Conservation (phyloP, 2,329 filamentous ascomycete species). For the Fusarium foetens region DNA sequence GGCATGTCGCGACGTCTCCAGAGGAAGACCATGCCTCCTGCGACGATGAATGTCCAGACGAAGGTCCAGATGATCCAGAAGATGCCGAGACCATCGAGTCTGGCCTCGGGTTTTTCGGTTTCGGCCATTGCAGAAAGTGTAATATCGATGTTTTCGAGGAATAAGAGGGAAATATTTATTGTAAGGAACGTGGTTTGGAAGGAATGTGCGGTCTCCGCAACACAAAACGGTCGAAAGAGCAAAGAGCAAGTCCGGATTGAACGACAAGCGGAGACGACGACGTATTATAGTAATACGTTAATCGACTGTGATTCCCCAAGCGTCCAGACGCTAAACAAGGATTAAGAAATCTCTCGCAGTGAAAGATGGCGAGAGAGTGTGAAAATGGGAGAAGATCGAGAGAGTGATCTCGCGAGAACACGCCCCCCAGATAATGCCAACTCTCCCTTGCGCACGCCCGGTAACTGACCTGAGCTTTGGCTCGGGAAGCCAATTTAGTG, state of each 20-base stretch:
- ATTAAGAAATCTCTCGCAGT: constrained; percentile 10
- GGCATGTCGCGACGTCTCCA: constrained; percentile 53
- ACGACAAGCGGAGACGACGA: constrained; percentile 21
- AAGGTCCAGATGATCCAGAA: constrained; percentile 53
- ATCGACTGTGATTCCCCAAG: background rate
- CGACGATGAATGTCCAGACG: constrained; percentile 53
- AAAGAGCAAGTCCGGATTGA: background rate
- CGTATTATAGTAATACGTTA: constrained; percentile 27
- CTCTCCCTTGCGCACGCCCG: constrained; percentile 19
- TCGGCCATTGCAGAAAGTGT: constrained; percentile 32
- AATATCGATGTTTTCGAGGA: background rate
- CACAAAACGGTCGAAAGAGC: background rate
- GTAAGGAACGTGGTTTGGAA: constrained; percentile 38
- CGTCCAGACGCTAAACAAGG: constrained; percentile 9
- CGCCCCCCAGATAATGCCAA: background rate
- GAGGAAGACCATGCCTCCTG: constrained; percentile 54
- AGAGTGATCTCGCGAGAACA: background rate
- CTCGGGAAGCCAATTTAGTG: constrained; percentile 22
- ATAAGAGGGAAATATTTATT: background rate
- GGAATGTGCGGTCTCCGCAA: constrained; percentile 31
- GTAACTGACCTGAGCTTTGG: constrained; percentile 4
- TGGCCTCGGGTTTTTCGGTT: constrained; percentile 42
- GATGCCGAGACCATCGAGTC: constrained; percentile 53
- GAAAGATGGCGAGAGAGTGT: background rate
- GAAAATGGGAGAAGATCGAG: background rate